These are phyloP conservation scores for Dothideomycetes sp. DNA, from an alignment of 2,329 filamentous ascomycete genomes.

Conservation along the genomic window DNA sequence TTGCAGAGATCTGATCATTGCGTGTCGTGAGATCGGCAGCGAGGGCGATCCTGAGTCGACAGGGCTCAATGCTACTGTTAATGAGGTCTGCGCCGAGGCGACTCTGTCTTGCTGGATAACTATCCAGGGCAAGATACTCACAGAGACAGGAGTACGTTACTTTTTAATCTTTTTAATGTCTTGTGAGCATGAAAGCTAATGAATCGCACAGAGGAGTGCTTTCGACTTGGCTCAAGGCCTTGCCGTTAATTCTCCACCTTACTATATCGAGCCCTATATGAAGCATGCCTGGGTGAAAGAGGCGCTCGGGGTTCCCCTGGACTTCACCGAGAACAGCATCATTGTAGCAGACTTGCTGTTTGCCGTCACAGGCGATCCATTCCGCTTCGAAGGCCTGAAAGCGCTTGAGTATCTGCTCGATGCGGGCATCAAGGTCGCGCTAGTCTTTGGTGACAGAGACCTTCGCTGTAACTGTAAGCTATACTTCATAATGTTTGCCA, in stretches of 20 bases:
- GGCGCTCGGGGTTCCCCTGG: slow-evolving; percentile 44
- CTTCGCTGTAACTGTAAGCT: slow-evolving; percentile 42
- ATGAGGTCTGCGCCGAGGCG: background rate
- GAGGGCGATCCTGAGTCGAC: background rate
- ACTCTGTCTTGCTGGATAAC: background rate
- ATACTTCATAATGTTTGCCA: background rate
- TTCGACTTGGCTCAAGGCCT: background rate
- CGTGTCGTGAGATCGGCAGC: background rate
- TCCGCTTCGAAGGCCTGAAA: slow-evolving; percentile 25
- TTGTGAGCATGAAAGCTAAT: too few species aligned
- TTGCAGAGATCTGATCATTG: background rate
- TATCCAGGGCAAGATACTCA: too few species aligned
- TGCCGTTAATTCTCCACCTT: background rate
- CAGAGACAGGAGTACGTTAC: too few species aligned
- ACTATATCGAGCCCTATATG: too few species aligned
- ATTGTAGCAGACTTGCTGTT: slow-evolving; percentile 32
- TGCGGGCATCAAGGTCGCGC: slow-evolving; percentile 45
- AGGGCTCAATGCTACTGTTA: slow-evolving; percentile 1
- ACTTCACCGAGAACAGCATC: slow-evolving; percentile 13
- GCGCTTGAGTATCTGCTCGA: slow-evolving; percentile 30
- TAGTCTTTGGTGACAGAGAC: slow-evolving; percentile 58
- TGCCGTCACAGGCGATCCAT: slow-evolving; percentile 30
- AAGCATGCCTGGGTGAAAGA: slow-evolving; percentile 45
- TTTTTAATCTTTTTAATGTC: too few species aligned
- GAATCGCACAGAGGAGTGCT: too few species aligned